These are phyloP conservation scores for Tricholoma hemisulphureum DNA, from an alignment of 768 basidiomycete species.

Conservation along the genomic window DNA sequence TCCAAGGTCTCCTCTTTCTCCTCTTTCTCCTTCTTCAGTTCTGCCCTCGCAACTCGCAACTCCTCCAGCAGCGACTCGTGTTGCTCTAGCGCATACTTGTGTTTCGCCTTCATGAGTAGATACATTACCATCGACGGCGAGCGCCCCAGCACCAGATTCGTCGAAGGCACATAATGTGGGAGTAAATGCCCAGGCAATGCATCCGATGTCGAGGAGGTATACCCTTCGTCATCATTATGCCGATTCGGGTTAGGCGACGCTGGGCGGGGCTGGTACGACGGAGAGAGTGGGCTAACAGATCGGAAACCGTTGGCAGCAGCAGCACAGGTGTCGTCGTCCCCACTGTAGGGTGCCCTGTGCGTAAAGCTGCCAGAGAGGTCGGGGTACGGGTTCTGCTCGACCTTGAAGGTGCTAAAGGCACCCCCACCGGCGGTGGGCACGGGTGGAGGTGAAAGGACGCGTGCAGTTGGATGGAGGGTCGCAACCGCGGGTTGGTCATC, in stretches of 20 bases:
- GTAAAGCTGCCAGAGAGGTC: slow-evolving; percentile 34
- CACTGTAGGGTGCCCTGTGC: slow-evolving; percentile 14
- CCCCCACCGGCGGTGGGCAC: slow-evolving; percentile 23
- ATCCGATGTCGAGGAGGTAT: slow-evolving; percentile 39
- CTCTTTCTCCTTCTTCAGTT: slow-evolving; percentile 51
- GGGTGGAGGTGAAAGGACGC: slow-evolving; percentile 22
- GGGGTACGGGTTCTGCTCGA: slow-evolving; percentile 49
- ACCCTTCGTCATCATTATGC: slow-evolving; percentile 39
- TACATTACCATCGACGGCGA: slow-evolving; percentile 73
- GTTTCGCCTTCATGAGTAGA: slow-evolving; percentile 72
- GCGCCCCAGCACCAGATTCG: slow-evolving; percentile 67
- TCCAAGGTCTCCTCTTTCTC: slow-evolving; percentile 65
- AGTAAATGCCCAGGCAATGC: slow-evolving; percentile 54
- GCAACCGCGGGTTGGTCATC: slow-evolving; percentile 33
- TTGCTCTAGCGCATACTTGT: slow-evolving; percentile 64
- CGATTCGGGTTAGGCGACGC: slow-evolving; percentile 12
- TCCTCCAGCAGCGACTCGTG: slow-evolving; percentile 67
- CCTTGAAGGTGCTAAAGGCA: slow-evolving; percentile 61
- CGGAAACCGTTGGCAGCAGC: slow-evolving; percentile 19
- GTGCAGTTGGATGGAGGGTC: slow-evolving; percentile 21
- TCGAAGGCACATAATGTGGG: slow-evolving; percentile 50
- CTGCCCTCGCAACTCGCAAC: slow-evolving; percentile 50
- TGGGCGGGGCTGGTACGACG: slow-evolving; percentile 2
- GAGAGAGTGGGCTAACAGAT: slow-evolving; percentile 16
- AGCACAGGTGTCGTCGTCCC: slow-evolving; percentile 9